Conservation (phyloP, 176 grass and related monocot species). For the Hordeum vulgare region DNA sequence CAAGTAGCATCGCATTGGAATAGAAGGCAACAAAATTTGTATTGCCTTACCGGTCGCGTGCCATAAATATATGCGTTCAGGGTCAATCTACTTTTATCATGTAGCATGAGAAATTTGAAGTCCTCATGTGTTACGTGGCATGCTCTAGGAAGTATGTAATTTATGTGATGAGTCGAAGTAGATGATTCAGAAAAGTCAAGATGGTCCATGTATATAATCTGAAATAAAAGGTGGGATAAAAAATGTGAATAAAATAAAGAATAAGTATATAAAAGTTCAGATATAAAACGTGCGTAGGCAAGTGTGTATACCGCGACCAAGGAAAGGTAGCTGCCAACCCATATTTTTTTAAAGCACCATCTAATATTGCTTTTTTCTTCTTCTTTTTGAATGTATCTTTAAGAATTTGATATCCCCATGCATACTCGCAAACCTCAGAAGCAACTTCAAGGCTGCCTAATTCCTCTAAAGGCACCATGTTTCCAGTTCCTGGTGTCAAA, state of each 20-base stretch:
- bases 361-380: neutral
- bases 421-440: neutral
- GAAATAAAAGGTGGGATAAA: neutral
- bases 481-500: neutral
- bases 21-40: no score
- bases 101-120: neutral
- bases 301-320: neutral
- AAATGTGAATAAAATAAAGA: no score
- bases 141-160: neutral
- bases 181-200: neutral
- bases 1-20: no score
- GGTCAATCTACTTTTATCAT: neutral
- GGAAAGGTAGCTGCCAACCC: neutral
- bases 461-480: no score
- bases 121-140: neutral
- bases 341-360: neutral
- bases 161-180: neutral
- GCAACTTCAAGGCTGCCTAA: neutral
- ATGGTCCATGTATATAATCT: neutral
- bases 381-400: neutral
- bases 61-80: neutral
- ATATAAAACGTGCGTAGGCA: neutral
- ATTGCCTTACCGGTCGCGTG: neutral
- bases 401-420: neutral
- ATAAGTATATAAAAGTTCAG: no score